These are phyloP conservation scores for Artemisia argyi DNA, from an alignment of 129 eudicot species.

Conservation along the genomic window DNA sequence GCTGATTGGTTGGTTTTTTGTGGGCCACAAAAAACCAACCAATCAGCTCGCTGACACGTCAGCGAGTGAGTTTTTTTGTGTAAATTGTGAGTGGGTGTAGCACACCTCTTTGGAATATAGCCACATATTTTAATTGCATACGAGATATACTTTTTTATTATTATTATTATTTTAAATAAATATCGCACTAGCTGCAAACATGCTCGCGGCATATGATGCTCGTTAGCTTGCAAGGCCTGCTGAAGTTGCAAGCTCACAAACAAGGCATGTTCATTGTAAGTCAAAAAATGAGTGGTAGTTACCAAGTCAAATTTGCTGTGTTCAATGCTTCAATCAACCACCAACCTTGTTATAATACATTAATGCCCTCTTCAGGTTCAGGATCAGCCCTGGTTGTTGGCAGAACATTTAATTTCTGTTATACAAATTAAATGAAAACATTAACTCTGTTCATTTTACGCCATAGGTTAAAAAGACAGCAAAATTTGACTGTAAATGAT, in stretches of 20 bases:
- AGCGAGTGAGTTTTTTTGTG: no score
- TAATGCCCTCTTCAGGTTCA: conserved; percentile 9
- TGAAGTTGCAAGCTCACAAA: neutral
- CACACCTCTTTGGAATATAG: no score
- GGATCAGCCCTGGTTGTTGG: conserved; percentile 10
- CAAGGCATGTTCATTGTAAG: conserved; percentile 1
- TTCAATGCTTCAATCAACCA: conserved; percentile 4
- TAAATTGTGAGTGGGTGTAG: no score
- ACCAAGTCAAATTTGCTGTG: conserved; percentile 16
- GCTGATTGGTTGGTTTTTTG: no score
- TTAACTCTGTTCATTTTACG: neutral
- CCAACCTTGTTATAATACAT: neutral
- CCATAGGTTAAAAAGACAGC: conserved; percentile 15
- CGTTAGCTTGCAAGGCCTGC: neutral
- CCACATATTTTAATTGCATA: no score
- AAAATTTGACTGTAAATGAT: conserved; percentile 7
- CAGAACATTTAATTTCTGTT: neutral
- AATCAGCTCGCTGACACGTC: no score
- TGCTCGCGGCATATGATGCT: no score
- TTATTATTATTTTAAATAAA: no score
- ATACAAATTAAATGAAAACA: neutral
- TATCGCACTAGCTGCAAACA: no score
- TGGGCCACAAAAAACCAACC: no score
- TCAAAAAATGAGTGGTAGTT: conserved; percentile 18
- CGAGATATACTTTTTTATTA: no score